Percentiles rank a stretch among this genome's conserved stretches.
Evolutionary conservation across 2,329 filamentous ascomycete genomes (phyloP).

Genomic region (Bipolaris gigantea): DNA sequence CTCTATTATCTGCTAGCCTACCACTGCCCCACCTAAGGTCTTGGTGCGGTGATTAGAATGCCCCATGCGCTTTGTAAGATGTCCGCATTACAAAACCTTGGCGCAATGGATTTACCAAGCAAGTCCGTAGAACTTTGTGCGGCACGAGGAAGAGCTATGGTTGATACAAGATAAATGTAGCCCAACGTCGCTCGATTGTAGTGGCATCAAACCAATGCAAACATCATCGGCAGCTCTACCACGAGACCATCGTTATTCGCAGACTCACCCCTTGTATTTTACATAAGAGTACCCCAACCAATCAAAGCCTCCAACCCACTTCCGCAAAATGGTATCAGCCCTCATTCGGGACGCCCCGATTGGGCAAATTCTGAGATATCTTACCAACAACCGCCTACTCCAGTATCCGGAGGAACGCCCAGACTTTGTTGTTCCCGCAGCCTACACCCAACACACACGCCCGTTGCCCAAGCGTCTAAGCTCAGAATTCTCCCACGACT

Average conservation of each 20-base stretch:
- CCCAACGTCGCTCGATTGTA: not conserved
- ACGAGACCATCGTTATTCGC: not conserved
- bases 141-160: not conserved
- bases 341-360: conserved; percentile 60
- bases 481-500: conserved; percentile 8
- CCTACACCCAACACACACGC: conserved; percentile 39
- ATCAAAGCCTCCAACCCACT: not conserved
- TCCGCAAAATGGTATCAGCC: not conserved
- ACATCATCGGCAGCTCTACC: not conserved
- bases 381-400: conserved; percentile 57
- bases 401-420: conserved; percentile 63
- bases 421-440: conserved; percentile 56
- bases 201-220: not conserved
- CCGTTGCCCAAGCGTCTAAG: conserved; percentile 16
- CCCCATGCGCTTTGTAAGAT: not conserved
- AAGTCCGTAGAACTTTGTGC: not conserved
- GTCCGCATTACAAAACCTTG: not conserved
- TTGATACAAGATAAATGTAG: not conserved
- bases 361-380: conserved; percentile 61
- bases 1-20: not conserved
- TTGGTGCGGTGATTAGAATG: conserved; percentile 1
- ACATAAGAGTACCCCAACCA: not conserved
- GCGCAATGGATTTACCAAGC: not conserved
- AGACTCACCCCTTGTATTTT: not conserved
- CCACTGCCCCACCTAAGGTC: not conserved